Conservation (phyloP, 495 filamentous ascomycete genomes). For the Trichoderma erinaceum region DNA sequence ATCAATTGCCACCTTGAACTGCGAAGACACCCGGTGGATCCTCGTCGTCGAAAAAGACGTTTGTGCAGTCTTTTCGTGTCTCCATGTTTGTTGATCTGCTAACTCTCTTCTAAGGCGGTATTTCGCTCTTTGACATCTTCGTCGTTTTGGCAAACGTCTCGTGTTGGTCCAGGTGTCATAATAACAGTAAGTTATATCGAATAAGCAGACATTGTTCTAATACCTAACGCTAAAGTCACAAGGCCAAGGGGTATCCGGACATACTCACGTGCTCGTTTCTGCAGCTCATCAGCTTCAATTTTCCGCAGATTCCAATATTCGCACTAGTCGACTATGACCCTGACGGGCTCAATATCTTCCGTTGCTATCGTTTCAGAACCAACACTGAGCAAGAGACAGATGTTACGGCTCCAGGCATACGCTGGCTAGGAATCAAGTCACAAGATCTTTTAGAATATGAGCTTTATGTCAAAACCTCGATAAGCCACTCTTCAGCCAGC, state of each 20-base stretch:
- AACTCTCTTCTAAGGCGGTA: slow-evolving; percentile 54
- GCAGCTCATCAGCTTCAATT: slow-evolving; percentile 32
- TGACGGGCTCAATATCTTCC: slow-evolving; percentile 77
- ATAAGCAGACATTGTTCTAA: slow-evolving; percentile 17
- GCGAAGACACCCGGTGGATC: slow-evolving; percentile 59
- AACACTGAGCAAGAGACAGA: slow-evolving; percentile 61
- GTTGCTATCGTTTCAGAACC: slow-evolving; percentile 85
- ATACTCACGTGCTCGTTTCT: slow-evolving; percentile 71
- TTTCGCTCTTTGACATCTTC: slow-evolving; percentile 59
- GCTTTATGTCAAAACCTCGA: slow-evolving; percentile 11
- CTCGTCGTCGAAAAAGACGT: slow-evolving; percentile 92
- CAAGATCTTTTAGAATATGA: slow-evolving; percentile 44
- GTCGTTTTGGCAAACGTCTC: slow-evolving; percentile 44
- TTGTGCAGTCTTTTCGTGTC: slow-evolving; percentile 14
- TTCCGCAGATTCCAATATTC: slow-evolving; percentile 47
- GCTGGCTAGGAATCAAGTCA: slow-evolving; percentile 71
- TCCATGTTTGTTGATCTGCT: slow-evolving; percentile 17
- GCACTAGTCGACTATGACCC: slow-evolving; percentile 82
- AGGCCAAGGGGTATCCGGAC: slow-evolving; percentile 94
- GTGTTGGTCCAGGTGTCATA: slow-evolving; percentile 54
- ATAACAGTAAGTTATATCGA: slow-evolving; percentile 50
- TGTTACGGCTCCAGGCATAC: slow-evolving; percentile 50
- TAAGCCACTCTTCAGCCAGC: background rate
- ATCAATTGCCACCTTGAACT: slow-evolving; percentile 47
- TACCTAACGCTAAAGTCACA: slow-evolving; percentile 17